Percentiles rank a stretch among this genome's conserved stretches.
Conservation (phyloP, 2,329 filamentous ascomycete genomes). For the Fusarium nisikadoi region DNA sequence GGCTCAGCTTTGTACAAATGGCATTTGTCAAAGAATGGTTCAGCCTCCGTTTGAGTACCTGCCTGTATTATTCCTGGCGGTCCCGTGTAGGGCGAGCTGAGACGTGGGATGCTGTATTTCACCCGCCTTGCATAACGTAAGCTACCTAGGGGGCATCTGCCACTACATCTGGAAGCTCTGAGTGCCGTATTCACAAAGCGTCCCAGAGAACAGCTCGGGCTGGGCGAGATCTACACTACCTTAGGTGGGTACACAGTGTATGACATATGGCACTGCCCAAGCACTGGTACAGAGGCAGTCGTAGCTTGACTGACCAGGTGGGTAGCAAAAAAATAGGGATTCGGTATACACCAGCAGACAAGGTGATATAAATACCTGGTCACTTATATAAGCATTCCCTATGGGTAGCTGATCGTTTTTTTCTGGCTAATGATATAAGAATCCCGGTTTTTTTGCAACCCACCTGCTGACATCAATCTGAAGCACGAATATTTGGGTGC, state of each 20-base stretch:
- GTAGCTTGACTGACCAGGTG: conserved; percentile 18
- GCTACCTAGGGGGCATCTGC: conserved; percentile 17
- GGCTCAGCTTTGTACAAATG: conserved; percentile 10
- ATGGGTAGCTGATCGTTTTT: too few species aligned
- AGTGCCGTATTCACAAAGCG: not conserved
- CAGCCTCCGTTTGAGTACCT: not conserved
- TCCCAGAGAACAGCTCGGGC: not conserved
- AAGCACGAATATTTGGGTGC: conserved; percentile 13
- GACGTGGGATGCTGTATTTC: conserved; percentile 3
- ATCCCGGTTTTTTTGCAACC: too few species aligned
- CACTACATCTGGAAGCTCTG: not conserved
- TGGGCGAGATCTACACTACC: not conserved
- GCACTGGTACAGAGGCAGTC: not conserved
- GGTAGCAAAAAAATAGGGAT: too few species aligned
- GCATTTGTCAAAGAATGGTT: not conserved
- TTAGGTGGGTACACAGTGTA: not conserved
- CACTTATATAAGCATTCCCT: too few species aligned
- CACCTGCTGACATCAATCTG: conserved; percentile 30
- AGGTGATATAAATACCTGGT: too few species aligned
- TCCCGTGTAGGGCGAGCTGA: conserved; percentile 9
- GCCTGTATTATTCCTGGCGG: conserved; percentile 20
- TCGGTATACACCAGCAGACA: too few species aligned
- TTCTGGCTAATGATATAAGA: too few species aligned
- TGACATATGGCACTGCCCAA: not conserved
- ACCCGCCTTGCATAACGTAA: conserved; percentile 19